phyloP scores from a whole-genome alignment of 2,329 filamentous ascomycete genomes.

The Pyrenochaeta sp. region DNA sequence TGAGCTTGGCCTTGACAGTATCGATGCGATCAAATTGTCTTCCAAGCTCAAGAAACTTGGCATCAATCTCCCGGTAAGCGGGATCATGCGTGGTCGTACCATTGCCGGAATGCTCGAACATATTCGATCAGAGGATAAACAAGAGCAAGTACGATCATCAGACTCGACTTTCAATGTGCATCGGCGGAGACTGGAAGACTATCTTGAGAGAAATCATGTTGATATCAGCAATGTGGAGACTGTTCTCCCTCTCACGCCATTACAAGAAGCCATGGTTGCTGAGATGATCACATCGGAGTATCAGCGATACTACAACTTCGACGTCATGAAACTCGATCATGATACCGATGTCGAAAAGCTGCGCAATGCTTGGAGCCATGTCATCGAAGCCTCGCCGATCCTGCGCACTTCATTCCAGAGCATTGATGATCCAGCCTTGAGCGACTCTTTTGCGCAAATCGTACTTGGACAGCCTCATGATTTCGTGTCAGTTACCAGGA shows the following conservation, averaged over 20 bases:
- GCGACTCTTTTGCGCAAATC: slow-evolving; percentile 64
- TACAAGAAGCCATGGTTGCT: slow-evolving; percentile 86
- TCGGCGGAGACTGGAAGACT: slow-evolving; percentile 43
- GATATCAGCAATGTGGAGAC: slow-evolving; percentile 58
- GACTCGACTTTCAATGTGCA: slow-evolving; percentile 25
- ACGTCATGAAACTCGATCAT: slow-evolving; percentile 69
- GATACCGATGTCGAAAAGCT: slow-evolving; percentile 65
- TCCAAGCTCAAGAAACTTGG: slow-evolving; percentile 70
- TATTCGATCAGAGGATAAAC: slow-evolving; percentile 11
- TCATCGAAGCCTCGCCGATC: slow-evolving; percentile 70
- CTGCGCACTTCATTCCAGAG: slow-evolving; percentile 76
- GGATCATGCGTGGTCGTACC: slow-evolving; percentile 76
- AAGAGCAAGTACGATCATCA: slow-evolving; percentile 2
- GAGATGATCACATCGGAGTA: slow-evolving; percentile 81
- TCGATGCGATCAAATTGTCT: slow-evolving; percentile 86
- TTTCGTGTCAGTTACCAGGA: slow-evolving; percentile 43
- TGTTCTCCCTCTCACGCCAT: slow-evolving; percentile 77
- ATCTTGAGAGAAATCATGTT: slow-evolving; percentile 47
- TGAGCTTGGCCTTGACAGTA: slow-evolving; percentile 87
- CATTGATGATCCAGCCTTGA: slow-evolving; percentile 67
- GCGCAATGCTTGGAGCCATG: slow-evolving; percentile 65
- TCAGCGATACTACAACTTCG: slow-evolving; percentile 83
- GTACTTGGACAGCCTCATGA: slow-evolving; percentile 49
- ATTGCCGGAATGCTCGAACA: slow-evolving; percentile 66
- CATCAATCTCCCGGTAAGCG: slow-evolving; percentile 72